These are phyloP conservation scores for Hyparrhenia diplandra DNA, from an alignment of 176 grass and related monocot species.

Conservation along the genomic window DNA sequence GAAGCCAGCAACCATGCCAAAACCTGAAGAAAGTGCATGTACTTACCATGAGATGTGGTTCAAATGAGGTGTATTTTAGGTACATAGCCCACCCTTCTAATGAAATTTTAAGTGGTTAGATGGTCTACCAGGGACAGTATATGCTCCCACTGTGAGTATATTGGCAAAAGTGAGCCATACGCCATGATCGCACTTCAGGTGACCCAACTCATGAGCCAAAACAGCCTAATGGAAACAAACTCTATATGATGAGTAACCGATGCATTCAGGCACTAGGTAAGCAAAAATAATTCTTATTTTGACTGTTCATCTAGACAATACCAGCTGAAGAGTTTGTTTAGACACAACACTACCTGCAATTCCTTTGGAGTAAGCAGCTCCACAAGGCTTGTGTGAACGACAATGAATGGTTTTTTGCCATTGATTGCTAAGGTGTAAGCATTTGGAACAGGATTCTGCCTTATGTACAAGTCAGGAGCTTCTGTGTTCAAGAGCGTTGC, in stretches of 20 bases:
- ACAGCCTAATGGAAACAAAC: conserved; percentile 73
- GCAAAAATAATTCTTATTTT: neutral
- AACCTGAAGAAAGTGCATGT: conserved; percentile 33
- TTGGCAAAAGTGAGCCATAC: conserved; percentile 98
- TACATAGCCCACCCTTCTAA: neutral
- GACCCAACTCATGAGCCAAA: conserved; percentile 96
- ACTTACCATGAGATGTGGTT: neutral
- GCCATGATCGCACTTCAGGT: conserved; percentile 93
- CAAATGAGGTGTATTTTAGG: neutral
- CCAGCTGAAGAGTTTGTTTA: neutral
- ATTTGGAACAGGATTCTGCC: conserved; percentile 84
- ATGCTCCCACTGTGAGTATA: conserved; percentile 83
- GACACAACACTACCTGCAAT: conserved; percentile 54
- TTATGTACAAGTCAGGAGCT: conserved; percentile 82
- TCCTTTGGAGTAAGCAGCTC: conserved; percentile 88
- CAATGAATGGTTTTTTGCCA: conserved; percentile 87
- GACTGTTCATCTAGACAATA: neutral
- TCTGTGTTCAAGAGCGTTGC: conserved; percentile 72
- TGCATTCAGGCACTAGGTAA: neutral
- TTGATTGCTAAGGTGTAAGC: conserved; percentile 91
- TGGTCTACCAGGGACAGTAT: conserved; percentile 67
- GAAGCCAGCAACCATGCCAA: conserved; percentile 75
- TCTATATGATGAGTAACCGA: conserved; percentile 7
- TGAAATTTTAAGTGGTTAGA: neutral
- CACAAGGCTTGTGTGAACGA: conserved; percentile 87